Percentiles rank a stretch among this genome's conserved stretches.
phyloP scores from a whole-genome alignment of 495 filamentous ascomycete species.

The Evansstolkia leycettana region DNA sequence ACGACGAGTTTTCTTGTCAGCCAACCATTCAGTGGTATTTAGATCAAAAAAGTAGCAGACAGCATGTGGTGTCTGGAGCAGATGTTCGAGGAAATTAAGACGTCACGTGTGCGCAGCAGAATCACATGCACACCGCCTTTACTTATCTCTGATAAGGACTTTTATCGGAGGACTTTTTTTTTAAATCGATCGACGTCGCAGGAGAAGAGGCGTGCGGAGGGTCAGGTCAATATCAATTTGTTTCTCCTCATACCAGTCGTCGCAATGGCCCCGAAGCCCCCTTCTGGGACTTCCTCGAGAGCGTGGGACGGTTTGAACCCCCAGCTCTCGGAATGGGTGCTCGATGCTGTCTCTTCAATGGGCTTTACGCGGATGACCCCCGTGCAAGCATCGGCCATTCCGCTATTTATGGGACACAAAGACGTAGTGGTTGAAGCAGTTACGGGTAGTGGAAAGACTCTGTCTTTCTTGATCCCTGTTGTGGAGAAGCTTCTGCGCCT shows the following conservation, averaged over 20 bases:
- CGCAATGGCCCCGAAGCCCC: constrained; percentile 27
- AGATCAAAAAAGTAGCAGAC: too few species aligned
- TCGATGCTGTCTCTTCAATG: constrained; percentile 73
- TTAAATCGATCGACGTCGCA: constrained; percentile 1
- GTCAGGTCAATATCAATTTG: too few species aligned
- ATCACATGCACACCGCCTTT: constrained; percentile 3
- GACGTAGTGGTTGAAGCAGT: constrained; percentile 97
- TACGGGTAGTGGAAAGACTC: constrained; percentile 89
- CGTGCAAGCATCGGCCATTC: constrained; percentile 87
- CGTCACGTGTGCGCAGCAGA: neutral
- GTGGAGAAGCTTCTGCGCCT: constrained; percentile 70
- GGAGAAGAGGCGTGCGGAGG: too few species aligned
- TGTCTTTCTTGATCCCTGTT: constrained; percentile 81
- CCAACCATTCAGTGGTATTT: too few species aligned
- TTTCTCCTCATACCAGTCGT: neutral
- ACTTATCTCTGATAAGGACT: constrained; percentile 18
- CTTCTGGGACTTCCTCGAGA: constrained; percentile 30
- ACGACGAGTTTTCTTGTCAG: too few species aligned
- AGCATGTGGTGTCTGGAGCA: too few species aligned
- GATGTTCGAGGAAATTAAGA: too few species aligned
- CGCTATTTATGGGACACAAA: constrained; percentile 84
- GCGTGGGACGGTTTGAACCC: constrained; percentile 74
- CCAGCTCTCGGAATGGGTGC: constrained; percentile 76
- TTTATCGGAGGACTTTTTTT: constrained; percentile 7
- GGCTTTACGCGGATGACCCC: constrained; percentile 84